Conservation (phyloP, 768 basidiomycete species). For the Suillus alpinus region DNA sequence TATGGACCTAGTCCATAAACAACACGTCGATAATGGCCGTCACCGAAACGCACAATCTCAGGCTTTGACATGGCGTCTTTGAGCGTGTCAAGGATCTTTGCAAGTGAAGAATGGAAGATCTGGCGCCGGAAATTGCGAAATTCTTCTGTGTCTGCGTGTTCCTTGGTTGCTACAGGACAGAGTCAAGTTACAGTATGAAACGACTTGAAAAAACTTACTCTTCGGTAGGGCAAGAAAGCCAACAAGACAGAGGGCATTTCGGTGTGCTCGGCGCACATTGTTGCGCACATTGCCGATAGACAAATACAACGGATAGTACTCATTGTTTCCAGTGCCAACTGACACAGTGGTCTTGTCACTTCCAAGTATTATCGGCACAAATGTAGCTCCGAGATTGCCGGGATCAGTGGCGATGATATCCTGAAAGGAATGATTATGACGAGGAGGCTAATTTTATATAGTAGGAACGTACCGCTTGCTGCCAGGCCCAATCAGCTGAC, state of each 20-base stretch:
- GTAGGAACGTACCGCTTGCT: constrained; percentile 29
- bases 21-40: too few species aligned
- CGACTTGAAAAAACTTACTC: too few species aligned
- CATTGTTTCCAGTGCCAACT: constrained; percentile 9
- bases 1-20: too few species aligned
- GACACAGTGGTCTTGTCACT: constrained; percentile 15
- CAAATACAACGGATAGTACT: constrained; percentile 11
- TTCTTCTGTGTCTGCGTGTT: too few species aligned
- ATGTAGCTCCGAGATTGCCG: constrained; percentile 7
- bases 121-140: too few species aligned
- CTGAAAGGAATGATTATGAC: neutral
- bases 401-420: constrained; percentile 12
- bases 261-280: constrained; percentile 8
- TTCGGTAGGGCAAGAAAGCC: constrained; percentile 31
- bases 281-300: constrained; percentile 13
- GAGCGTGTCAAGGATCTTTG: too few species aligned
- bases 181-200: too few species aligned
- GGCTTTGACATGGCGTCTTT: too few species aligned
- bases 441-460: neutral
- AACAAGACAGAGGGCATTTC: constrained; percentile 13
- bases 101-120: too few species aligned
- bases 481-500: constrained; percentile 30
- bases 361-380: constrained; percentile 11
- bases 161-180: too few species aligned
- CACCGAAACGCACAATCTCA: too few species aligned